phyloP scores from a whole-genome alignment of 352 stramenopile genomes.

The Phytopythium cucurbitacearum region DNA sequence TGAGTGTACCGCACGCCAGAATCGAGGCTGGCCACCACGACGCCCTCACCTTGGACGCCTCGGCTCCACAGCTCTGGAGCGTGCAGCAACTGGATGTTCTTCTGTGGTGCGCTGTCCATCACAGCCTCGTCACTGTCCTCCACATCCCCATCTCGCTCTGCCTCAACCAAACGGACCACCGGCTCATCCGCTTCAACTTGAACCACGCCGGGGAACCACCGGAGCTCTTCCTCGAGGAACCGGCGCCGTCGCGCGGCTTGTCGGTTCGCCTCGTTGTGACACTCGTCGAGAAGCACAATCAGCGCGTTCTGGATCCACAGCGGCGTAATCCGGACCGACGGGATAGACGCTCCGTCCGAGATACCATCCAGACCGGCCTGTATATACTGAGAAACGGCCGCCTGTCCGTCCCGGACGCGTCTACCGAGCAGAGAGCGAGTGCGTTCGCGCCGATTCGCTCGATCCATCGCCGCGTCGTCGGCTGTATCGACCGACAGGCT shows the following conservation, averaged over 20 bases:
- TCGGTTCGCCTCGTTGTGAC: neutral
- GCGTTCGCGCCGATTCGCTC: conserved; percentile 12
- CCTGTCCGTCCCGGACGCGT: conserved; percentile 15
- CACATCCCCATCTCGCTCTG: conserved; percentile 8
- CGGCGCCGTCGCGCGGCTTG: neutral
- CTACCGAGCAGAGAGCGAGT: conserved; percentile 13
- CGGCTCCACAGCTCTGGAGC: conserved; percentile 42
- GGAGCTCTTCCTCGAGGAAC: conserved; percentile 23
- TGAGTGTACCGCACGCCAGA: conserved; percentile 70
- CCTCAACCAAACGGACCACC: conserved; percentile 15
- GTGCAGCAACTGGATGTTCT: conserved; percentile 46
- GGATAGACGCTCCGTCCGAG: neutral
- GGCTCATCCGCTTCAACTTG: conserved; percentile 34
- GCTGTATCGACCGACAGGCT: conserved; percentile 7
- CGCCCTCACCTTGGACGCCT: conserved; percentile 25
- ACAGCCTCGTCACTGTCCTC: conserved; percentile 1
- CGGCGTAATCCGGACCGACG: conserved; percentile 9
- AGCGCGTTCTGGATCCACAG: conserved; percentile 68
- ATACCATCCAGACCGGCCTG: conserved; percentile 7
- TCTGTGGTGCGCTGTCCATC: conserved; percentile 12
- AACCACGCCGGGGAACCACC: conserved; percentile 34
- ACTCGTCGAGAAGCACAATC: conserved; percentile 20
- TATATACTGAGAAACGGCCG: conserved; percentile 19
- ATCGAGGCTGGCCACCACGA: conserved; percentile 71
- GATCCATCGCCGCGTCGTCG: neutral